These are phyloP conservation scores for Aspergillus pseudoglaucus DNA, from an alignment of 2,329 filamentous ascomycete species.

Conservation along the genomic window DNA sequence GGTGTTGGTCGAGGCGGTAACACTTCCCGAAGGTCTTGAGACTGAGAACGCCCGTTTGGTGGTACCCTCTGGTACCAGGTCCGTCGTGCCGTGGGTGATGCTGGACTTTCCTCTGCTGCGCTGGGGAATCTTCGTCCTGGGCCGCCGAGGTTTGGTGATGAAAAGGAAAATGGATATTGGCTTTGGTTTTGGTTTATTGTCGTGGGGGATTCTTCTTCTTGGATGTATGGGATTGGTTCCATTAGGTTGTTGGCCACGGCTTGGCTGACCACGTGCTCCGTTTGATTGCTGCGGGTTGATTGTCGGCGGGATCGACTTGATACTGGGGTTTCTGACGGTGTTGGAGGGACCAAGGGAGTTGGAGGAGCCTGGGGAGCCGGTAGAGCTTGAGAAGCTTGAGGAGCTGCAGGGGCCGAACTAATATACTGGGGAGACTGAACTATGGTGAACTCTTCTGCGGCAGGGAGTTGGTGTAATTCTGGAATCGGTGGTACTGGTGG, in stretches of 20 bases:
- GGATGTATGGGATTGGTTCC: neutral
- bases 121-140: constrained; percentile 9
- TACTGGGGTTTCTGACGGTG: neutral
- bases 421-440: neutral
- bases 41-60: constrained; percentile 12
- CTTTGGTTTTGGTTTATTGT: constrained; percentile 8
- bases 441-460: neutral
- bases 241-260: constrained; percentile 4
- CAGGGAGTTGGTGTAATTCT: no score
- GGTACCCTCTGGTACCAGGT: constrained; percentile 3
- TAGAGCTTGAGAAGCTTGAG: no score
- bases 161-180: constrained; percentile 26
- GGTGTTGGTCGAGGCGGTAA: neutral
- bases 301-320: neutral
- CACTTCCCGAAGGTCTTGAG: constrained; percentile 11
- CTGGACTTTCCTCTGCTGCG: constrained; percentile 6
- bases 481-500: neutral
- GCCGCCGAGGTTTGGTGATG: constrained; percentile 27
- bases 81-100: neutral
- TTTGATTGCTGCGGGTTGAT: neutral
- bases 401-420: neutral
- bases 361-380: no score
- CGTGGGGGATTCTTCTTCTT: constrained; percentile 3
- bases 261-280: constrained; percentile 1
- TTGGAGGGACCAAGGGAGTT: neutral